Evolutionary conservation across 2,329 filamentous ascomycete species (phyloP).

Genomic region (Fusarium goolgardi): DNA sequence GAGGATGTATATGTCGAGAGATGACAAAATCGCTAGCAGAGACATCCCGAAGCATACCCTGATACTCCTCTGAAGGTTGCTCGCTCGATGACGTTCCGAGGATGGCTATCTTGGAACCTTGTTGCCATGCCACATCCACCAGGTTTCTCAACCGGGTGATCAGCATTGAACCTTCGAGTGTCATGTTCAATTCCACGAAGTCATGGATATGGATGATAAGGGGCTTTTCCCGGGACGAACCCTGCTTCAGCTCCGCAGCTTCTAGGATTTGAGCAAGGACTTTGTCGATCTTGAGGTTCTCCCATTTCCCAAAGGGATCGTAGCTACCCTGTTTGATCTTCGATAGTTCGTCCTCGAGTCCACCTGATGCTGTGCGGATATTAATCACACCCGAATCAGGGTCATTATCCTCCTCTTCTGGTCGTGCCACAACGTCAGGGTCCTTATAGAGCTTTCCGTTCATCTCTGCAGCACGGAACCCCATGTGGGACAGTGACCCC

Average conservation of each 20-base stretch:
- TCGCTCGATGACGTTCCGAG: constrained; percentile 79
- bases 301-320: constrained; percentile 63
- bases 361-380: constrained; percentile 44
- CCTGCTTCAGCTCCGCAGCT: constrained; percentile 56
- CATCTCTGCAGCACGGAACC: constrained; percentile 66
- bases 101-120: constrained; percentile 78
- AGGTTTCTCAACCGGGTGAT: constrained; percentile 76
- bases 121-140: constrained; percentile 76
- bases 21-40: constrained; percentile 57
- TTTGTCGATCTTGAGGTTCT: constrained; percentile 69
- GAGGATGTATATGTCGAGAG: constrained; percentile 50
- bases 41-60: constrained; percentile 54
- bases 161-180: constrained; percentile 75
- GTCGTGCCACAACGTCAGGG: constrained; percentile 52
- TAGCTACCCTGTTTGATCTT: constrained; percentile 55
- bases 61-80: constrained; percentile 59
- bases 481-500: constrained; percentile 64
- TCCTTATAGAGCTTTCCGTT: constrained; percentile 65
- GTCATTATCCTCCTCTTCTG: constrained; percentile 52
- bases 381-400: constrained; percentile 51
- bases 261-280: constrained; percentile 68
- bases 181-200: constrained; percentile 79
- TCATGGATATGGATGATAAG: constrained; percentile 85
- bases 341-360: constrained; percentile 58
- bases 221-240: constrained; percentile 53